These are phyloP conservation scores for Rhodotorula babjevae DNA, from an alignment of 768 basidiomycete genomes.

Conservation along the genomic window DNA sequence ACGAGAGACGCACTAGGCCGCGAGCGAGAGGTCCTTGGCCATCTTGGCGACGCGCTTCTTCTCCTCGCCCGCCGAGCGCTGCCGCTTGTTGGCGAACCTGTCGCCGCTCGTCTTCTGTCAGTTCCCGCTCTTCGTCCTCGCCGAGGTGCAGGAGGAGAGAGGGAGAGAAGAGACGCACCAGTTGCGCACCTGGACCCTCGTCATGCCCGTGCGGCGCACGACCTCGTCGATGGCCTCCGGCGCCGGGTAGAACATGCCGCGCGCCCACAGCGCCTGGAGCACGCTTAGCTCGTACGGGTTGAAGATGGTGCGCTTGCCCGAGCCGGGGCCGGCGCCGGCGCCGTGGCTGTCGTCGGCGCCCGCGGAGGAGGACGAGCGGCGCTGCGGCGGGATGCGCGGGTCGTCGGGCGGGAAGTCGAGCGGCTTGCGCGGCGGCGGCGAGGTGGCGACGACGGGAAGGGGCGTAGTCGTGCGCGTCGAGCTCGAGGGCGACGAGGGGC, in stretches of 20 bases:
- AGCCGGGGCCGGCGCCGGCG: not conserved
- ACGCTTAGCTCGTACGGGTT: constrained; percentile 1
- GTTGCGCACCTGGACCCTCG: not conserved
- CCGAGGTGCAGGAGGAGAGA: not conserved
- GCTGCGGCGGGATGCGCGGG: not conserved
- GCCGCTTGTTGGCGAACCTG: constrained; percentile 14
- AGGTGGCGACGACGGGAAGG: not conserved
- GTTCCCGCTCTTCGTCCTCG: too few species aligned
- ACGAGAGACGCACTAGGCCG: not conserved
- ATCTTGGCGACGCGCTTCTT: not conserved
- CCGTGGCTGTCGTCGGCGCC: not conserved
- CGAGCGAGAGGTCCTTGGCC: not conserved
- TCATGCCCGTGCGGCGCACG: not conserved
- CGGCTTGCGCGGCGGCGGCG: not conserved
- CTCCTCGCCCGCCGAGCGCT: constrained; percentile 8
- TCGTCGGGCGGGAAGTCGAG: not conserved
- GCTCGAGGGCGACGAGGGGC: too few species aligned
- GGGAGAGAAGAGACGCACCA: not conserved
- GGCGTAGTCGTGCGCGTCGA: not conserved
- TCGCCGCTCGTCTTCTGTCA: too few species aligned
- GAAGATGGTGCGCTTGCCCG: not conserved
- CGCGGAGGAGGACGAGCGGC: not conserved
- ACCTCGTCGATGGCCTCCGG: not conserved
- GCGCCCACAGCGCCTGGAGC: not conserved
- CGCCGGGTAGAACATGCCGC: not conserved